These are phyloP conservation scores for Cryptococcus hybrid DNA, from an alignment of 1,284 basidiomycete species.

Conservation along the genomic window DNA sequence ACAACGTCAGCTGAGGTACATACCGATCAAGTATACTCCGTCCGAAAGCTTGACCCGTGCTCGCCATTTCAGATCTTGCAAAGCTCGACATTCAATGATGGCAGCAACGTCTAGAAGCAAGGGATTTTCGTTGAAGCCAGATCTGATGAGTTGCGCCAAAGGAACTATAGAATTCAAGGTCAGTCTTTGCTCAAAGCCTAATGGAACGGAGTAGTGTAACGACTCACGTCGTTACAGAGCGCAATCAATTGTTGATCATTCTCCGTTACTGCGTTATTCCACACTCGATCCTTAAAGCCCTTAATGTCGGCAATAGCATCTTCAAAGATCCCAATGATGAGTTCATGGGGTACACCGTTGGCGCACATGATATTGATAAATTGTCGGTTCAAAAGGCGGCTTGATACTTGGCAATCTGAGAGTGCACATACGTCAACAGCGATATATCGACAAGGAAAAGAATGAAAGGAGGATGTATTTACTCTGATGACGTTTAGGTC, in stretches of 20 bases:
- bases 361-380: slow-evolving; percentile 50
- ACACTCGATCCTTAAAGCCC: slow-evolving; percentile 31
- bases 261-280: slow-evolving; percentile 11
- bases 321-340: slow-evolving; percentile 41
- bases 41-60: slow-evolving; percentile 38
- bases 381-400: slow-evolving; percentile 47
- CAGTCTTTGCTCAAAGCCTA: neutral
- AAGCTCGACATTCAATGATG: slow-evolving; percentile 40
- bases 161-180: slow-evolving; percentile 31
- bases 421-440: neutral
- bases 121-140: slow-evolving; percentile 42
- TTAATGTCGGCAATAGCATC: slow-evolving; percentile 32
- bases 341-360: slow-evolving; percentile 36
- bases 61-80: slow-evolving; percentile 50
- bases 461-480: slow-evolving; percentile 5
- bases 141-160: slow-evolving; percentile 31
- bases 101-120: slow-evolving; percentile 40
- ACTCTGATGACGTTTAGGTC: slow-evolving; percentile 46
- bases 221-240: slow-evolving; percentile 25
- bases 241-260: slow-evolving; percentile 25
- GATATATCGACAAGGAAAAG: too few relatives aligned
- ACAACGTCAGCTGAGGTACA: slow-evolving; percentile 20
- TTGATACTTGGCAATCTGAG: slow-evolving; percentile 46
- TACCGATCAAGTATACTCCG: slow-evolving; percentile 42
- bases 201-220: neutral